phyloP scores from a whole-genome alignment of 495 filamentous ascomycete species.

The Cercophora samala region DNA sequence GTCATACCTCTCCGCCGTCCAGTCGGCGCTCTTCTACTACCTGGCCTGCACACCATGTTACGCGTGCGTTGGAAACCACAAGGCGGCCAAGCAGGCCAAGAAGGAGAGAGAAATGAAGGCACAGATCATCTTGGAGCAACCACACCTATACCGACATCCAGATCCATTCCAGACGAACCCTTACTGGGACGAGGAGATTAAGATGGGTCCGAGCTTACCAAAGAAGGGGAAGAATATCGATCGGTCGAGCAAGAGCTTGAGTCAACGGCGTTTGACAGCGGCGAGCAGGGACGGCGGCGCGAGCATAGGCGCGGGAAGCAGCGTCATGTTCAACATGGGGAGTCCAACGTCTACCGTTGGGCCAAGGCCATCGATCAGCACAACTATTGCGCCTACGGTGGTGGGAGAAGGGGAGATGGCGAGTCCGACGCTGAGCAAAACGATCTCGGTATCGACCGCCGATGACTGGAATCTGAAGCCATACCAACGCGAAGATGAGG shows the following conservation, averaged over 20 bases:
- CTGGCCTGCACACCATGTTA: slow-evolving; percentile 79
- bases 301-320: slow-evolving; percentile 35
- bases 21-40: slow-evolving; percentile 86
- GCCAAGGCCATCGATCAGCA: slow-evolving; percentile 15
- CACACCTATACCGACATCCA: slow-evolving; percentile 71
- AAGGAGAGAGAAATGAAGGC: slow-evolving; percentile 57
- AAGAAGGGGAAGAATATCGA: slow-evolving; percentile 54
- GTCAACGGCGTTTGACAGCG: slow-evolving; percentile 49
- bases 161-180: slow-evolving; percentile 78
- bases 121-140: slow-evolving; percentile 60
- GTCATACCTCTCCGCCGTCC: slow-evolving; percentile 55
- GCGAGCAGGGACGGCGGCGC: slow-evolving; percentile 36
- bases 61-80: slow-evolving; percentile 58
- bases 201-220: slow-evolving; percentile 69
- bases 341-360: slow-evolving; percentile 29
- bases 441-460: slow-evolving; percentile 29
- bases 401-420: slow-evolving; percentile 25
- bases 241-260: slow-evolving; percentile 44
- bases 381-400: slow-evolving; percentile 26
- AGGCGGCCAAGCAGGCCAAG: slow-evolving; percentile 63
- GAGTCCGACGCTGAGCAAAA: slow-evolving; percentile 32
- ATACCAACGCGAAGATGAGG: slow-evolving; percentile 82
- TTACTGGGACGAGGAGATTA: slow-evolving; percentile 82
- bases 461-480: slow-evolving; percentile 69
- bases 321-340: slow-evolving; percentile 20